Evolutionary conservation across 169 alveolate species (phyloP).

Genomic region (Babesia gibsoni): DNA sequence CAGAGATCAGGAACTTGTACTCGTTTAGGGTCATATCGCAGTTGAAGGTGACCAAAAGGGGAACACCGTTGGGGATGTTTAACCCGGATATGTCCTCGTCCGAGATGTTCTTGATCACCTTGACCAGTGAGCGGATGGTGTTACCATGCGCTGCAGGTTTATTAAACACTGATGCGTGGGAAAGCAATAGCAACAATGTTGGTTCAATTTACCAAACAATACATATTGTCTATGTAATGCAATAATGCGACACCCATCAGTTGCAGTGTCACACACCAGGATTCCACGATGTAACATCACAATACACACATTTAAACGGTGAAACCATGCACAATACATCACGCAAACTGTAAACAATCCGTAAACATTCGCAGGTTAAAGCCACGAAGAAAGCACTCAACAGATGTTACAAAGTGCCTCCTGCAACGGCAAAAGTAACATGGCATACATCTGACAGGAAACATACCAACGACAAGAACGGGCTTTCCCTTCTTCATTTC

Average conservation of each 20-base stretch:
- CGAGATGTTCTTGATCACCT: conserved; percentile 90
- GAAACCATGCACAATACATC: not conserved
- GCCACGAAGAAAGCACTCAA: not conserved
- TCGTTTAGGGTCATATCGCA: conserved; percentile 83
- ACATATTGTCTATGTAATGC: no score
- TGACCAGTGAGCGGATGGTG: conserved; percentile 93
- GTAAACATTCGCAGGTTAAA: not conserved
- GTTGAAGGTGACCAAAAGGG: conserved; percentile 94
- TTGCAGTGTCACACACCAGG: no score
- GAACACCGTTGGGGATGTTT: conserved; percentile 97
- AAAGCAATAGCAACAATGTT: no score
- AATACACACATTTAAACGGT: not conserved
- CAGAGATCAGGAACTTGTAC: conserved; percentile 91
- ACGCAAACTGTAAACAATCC: not conserved
- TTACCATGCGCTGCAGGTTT: conserved; percentile 98
- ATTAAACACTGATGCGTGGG: no score
- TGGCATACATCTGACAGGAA: no score
- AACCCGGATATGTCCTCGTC: conserved; percentile 91
- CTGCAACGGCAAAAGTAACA: not conserved
- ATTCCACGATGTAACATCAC: no score
- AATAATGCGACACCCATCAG: no score
- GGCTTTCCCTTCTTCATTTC: conserved; percentile 87
- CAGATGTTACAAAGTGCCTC: no score
- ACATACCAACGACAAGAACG: conserved; percentile 82
- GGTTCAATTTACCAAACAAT: no score